These are phyloP conservation scores for Colletotrichum melonis DNA, from an alignment of 2,329 filamentous ascomycete genomes.

Conservation along the genomic window DNA sequence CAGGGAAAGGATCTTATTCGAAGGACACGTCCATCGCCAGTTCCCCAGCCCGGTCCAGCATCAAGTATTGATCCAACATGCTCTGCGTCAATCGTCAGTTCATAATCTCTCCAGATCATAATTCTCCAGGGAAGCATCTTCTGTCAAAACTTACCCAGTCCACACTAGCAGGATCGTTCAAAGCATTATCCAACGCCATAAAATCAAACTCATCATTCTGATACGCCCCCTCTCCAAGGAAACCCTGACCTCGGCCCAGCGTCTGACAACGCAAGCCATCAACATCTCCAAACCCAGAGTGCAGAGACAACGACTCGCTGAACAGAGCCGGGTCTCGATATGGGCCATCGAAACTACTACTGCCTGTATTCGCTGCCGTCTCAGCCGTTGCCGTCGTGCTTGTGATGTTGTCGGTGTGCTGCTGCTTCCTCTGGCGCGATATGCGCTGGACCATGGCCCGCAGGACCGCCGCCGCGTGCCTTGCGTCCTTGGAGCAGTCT, in stretches of 20 bases:
- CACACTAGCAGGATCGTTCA: slow-evolving; percentile 46
- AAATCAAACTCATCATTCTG: slow-evolving; percentile 46
- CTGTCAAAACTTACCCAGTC: slow-evolving; percentile 52
- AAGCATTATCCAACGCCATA: slow-evolving; percentile 50
- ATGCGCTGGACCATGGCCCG: slow-evolving; percentile 50
- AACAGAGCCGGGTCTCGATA: slow-evolving; percentile 39
- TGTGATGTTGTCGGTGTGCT: neutral
- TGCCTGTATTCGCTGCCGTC: slow-evolving; percentile 36
- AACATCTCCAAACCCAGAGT: neutral
- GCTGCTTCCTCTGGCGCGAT: neutral
- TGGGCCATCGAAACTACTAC: neutral
- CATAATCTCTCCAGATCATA: neutral
- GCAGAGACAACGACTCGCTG: neutral
- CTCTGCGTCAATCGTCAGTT: slow-evolving; percentile 35
- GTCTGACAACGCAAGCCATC: neutral
- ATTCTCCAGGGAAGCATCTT: too few relatives aligned
- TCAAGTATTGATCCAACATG: slow-evolving; percentile 44
- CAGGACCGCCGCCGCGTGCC: slow-evolving; percentile 55
- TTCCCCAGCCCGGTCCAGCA: slow-evolving; percentile 13
- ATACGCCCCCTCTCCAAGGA: slow-evolving; percentile 12
- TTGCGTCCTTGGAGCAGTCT: slow-evolving; percentile 52
- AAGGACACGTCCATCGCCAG: neutral
- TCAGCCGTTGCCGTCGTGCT: neutral
- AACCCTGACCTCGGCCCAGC: neutral
- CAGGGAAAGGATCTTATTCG: neutral